Percentiles rank a stretch among this genome's conserved stretches.
Evolutionary conservation across 208 protist genomes (phyloP).

Genomic region (Porcisia hertigi): DNA sequence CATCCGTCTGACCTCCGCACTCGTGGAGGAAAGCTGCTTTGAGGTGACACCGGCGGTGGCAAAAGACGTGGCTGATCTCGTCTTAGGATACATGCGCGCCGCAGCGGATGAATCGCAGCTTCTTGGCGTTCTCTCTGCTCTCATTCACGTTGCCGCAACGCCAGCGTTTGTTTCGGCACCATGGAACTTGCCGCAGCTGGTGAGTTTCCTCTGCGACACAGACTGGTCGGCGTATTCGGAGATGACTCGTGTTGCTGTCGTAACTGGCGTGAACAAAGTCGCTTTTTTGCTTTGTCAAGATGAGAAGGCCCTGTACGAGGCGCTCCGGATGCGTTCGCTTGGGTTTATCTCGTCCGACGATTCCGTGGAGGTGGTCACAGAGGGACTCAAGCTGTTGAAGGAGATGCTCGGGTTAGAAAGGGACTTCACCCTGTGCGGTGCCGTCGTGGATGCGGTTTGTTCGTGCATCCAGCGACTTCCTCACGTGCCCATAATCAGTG

Average conservation of each 20-base stretch:
- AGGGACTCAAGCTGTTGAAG: conserved; percentile 34
- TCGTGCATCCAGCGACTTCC: conserved; percentile 54
- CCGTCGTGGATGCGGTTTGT: conserved; percentile 37
- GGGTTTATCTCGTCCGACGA: conserved; percentile 31
- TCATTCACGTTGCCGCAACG: conserved; percentile 48
- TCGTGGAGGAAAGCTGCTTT: conserved; percentile 76
- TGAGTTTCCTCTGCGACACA: conserved; percentile 52
- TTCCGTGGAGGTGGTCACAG: conserved; percentile 33
- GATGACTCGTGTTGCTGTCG: conserved; percentile 47
- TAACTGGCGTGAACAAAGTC: conserved; percentile 42
- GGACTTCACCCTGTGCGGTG: conserved; percentile 21
- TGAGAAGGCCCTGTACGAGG: conserved; percentile 33
- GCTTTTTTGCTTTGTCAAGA: conserved; percentile 43
- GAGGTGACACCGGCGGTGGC: conserved; percentile 60
- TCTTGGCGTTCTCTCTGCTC: conserved; percentile 56
- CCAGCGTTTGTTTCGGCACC: conserved; percentile 51
- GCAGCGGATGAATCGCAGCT: conserved; percentile 51
- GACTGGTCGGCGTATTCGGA: conserved; percentile 51
- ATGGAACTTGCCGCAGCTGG: conserved; percentile 62
- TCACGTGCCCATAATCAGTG: conserved; percentile 53
- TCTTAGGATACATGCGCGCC: conserved; percentile 50
- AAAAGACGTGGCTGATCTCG: conserved; percentile 38
- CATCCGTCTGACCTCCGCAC: conserved; percentile 53
- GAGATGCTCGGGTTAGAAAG: conserved; percentile 27
- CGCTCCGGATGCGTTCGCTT: conserved; percentile 25